Evolutionary conservation across 768 basidiomycete genomes (phyloP).

Genomic region (Neoboletus magnificus): DNA sequence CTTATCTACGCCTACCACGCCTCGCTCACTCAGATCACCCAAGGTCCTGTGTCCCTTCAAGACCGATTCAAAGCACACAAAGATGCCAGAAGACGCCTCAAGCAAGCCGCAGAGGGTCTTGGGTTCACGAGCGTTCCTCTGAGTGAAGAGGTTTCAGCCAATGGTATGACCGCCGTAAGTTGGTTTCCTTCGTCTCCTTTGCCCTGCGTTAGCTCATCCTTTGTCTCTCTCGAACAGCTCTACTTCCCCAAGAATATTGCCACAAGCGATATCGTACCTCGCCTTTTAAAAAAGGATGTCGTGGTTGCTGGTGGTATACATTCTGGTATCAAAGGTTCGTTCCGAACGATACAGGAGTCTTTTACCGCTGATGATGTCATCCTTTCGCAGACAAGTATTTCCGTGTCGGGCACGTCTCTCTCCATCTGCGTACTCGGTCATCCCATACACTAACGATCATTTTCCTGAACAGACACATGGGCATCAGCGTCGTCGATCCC

Average conservation of each 20-base stretch:
- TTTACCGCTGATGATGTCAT: conserved; percentile 5
- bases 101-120: conserved; percentile 57
- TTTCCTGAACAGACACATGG: conserved; percentile 70
- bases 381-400: conserved; percentile 71
- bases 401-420: conserved; percentile 67
- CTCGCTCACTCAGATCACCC: conserved; percentile 73
- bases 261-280: conserved; percentile 73
- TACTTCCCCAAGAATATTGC: conserved; percentile 83
- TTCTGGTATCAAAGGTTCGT: conserved; percentile 72
- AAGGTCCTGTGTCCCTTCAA: conserved; percentile 58
- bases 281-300: conserved; percentile 66
- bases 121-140: conserved; percentile 75
- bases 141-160: conserved; percentile 64
- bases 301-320: conserved; percentile 89
- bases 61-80: conserved; percentile 78
- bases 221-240: conserved; percentile 38
- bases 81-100: conserved; percentile 64
- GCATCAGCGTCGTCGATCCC: conserved; percentile 70
- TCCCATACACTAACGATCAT: neutral
- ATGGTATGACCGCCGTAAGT: conserved; percentile 90
- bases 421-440: neutral
- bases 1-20: conserved; percentile 87
- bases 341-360: neutral
- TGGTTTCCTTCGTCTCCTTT: neutral
- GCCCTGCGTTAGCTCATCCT: neutral